Evolutionary conservation across 139 green algal genomes (phyloP).

Genomic region (Volvox reticuliferus): DNA sequence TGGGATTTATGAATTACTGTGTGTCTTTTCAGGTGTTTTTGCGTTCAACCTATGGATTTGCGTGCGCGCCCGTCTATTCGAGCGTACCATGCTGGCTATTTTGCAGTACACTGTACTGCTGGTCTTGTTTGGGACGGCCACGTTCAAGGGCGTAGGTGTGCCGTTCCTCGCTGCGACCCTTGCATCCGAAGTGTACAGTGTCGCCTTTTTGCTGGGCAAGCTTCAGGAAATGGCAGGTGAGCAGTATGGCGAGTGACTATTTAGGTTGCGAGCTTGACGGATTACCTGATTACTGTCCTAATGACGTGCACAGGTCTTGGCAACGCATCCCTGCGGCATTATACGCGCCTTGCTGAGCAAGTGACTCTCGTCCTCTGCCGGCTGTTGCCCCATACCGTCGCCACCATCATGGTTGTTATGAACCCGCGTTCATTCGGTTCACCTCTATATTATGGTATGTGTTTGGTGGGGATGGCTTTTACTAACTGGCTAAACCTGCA

Average conservation of each 20-base stretch:
- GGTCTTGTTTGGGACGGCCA: conserved; percentile 72
- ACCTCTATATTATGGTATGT: conserved; percentile 49
- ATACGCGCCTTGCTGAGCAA: conserved; percentile 16
- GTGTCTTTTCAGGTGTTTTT: conserved; percentile 74
- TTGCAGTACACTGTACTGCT: conserved; percentile 80
- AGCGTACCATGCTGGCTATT: conserved; percentile 54
- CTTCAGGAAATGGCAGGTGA: conserved; percentile 57
- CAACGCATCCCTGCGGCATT: not conserved
- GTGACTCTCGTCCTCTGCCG: conserved; percentile 34
- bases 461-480: conserved; percentile 58
- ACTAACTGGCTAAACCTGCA: conserved; percentile 56
- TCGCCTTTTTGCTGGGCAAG: conserved; percentile 52
- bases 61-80: conserved; percentile 62
- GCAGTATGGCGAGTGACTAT: not conserved
- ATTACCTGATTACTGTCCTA: not conserved
- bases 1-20: not conserved
- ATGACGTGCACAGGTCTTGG: not conserved
- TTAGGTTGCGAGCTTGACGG: no score
- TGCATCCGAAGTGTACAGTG: conserved; percentile 47
- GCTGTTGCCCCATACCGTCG: conserved; percentile 45
- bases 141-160: conserved; percentile 69
- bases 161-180: conserved; percentile 63
- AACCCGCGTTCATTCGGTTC: conserved; percentile 51
- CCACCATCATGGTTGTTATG: conserved; percentile 27
- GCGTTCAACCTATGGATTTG: conserved; percentile 81